phyloP scores from a whole-genome alignment of 768 basidiomycete species.

The Tylopilus intermedius region DNA sequence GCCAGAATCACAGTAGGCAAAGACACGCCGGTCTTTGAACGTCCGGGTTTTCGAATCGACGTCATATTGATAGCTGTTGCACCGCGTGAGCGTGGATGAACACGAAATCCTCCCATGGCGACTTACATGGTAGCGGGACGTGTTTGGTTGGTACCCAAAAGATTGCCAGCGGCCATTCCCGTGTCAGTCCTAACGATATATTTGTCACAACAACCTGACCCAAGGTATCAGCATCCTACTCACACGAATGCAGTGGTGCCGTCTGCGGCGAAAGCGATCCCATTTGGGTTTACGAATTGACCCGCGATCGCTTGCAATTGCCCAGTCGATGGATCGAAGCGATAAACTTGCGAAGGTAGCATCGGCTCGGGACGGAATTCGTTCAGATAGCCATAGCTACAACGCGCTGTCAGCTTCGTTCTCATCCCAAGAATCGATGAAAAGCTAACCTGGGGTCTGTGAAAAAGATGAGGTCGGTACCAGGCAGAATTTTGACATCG shows the following conservation, averaged over 20 bases:
- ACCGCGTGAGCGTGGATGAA: neutral
- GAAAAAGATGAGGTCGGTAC: constrained; percentile 65
- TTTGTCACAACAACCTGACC: neutral
- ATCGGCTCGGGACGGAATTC: constrained; percentile 63
- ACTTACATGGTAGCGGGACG: constrained; percentile 65
- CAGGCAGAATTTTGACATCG: constrained; percentile 70
- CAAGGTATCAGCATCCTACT: constrained; percentile 11
- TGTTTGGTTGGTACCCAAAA: constrained; percentile 48
- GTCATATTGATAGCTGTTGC: constrained; percentile 59
- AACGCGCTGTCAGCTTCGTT: neutral
- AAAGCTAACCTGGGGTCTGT: constrained; percentile 61
- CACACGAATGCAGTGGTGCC: constrained; percentile 64
- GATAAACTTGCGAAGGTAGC: constrained; percentile 73
- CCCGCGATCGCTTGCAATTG: constrained; percentile 69
- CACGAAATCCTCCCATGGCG: neutral
- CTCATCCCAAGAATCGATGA: too few species aligned
- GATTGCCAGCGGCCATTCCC: constrained; percentile 34
- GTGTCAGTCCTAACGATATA: constrained; percentile 28
- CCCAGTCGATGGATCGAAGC: constrained; percentile 58
- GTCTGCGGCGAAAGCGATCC: constrained; percentile 64
- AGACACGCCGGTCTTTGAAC: constrained; percentile 59
- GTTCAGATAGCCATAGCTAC: constrained; percentile 59
- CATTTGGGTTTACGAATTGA: constrained; percentile 68
- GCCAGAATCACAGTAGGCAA: constrained; percentile 64
- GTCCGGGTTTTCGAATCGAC: constrained; percentile 50